Percentiles rank a stretch among this genome's conserved stretches.
Evolutionary conservation across 2,329 filamentous ascomycete genomes (phyloP).

Genomic region (Fusarium anguioides): DNA sequence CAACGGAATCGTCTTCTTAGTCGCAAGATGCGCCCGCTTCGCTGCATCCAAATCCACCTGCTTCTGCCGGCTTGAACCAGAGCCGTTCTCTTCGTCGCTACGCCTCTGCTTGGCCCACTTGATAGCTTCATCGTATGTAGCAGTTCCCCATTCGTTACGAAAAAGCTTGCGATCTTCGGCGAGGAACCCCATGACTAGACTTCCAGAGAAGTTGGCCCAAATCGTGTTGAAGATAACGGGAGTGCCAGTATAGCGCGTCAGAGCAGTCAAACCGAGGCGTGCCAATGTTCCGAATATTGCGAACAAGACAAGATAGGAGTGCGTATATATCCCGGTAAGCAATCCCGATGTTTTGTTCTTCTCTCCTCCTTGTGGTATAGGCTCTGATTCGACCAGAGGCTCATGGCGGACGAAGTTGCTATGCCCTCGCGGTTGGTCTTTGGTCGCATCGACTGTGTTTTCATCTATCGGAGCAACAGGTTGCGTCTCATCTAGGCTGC

Average conservation of each 20-base stretch:
- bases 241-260: constrained; percentile 82
- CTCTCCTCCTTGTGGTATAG: constrained; percentile 17
- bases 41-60: constrained; percentile 55
- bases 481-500: constrained; percentile 56
- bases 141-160: constrained; percentile 70
- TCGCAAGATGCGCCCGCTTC: constrained; percentile 68
- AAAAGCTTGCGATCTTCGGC: constrained; percentile 82
- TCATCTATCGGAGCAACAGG: constrained; percentile 17
- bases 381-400: neutral
- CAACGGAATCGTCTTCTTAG: constrained; percentile 87
- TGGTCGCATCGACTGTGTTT: neutral
- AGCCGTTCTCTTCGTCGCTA: constrained; percentile 53
- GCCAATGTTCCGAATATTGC: constrained; percentile 86
- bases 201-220: constrained; percentile 90
- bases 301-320: constrained; percentile 88
- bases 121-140: constrained; percentile 53
- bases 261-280: constrained; percentile 79
- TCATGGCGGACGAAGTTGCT: constrained; percentile 12
- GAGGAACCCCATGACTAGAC: constrained; percentile 86
- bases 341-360: constrained; percentile 56
- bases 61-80: constrained; percentile 21
- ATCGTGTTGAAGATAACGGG: constrained; percentile 79
- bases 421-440: constrained; percentile 13
- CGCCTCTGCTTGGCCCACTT: constrained; percentile 47
- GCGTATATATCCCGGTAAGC: constrained; percentile 72